Conservation (phyloP, 2,329 filamentous ascomycete species). For the Ceratocystiopsis sp. region DNA sequence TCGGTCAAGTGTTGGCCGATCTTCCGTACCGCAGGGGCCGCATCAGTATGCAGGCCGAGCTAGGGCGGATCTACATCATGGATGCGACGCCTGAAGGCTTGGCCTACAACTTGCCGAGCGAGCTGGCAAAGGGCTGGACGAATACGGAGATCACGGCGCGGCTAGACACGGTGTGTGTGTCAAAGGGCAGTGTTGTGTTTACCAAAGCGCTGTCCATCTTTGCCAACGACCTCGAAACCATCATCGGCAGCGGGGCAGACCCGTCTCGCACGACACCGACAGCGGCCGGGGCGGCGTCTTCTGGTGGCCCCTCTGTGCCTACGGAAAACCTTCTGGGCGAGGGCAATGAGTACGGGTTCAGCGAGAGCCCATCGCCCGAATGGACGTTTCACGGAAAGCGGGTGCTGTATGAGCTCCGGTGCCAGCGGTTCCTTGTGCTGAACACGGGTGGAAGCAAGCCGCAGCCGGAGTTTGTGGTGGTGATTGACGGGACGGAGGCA, state of each 20-base stretch:
- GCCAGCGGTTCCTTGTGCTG: slow-evolving; percentile 3
- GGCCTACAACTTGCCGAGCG: slow-evolving; percentile 10
- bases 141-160: slow-evolving; percentile 4
- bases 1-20: slow-evolving; percentile 6
- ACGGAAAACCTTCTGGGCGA: neutral
- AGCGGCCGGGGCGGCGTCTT: neutral
- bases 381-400: slow-evolving; percentile 9
- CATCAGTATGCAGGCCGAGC: slow-evolving; percentile 12
- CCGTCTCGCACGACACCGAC: neutral
- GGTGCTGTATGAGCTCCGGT: slow-evolving; percentile 12
- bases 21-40: slow-evolving; percentile 11
- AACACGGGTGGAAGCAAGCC: neutral
- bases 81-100: slow-evolving; percentile 9
- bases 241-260: neutral
- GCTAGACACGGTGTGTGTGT: slow-evolving; percentile 7
- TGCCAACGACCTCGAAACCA: slow-evolving; percentile 9
- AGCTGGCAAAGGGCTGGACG: slow-evolving; percentile 12
- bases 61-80: slow-evolving; percentile 15
- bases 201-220: slow-evolving; percentile 15
- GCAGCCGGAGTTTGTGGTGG: slow-evolving; percentile 9
- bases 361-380: neutral
- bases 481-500: slow-evolving; percentile 8
- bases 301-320: too few species aligned
- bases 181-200: slow-evolving; percentile 11
- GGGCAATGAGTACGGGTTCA: too few species aligned